Evolutionary conservation across 148 eudicot genomes (phyloP).

Genomic region (Hydrangea macrophylla): DNA sequence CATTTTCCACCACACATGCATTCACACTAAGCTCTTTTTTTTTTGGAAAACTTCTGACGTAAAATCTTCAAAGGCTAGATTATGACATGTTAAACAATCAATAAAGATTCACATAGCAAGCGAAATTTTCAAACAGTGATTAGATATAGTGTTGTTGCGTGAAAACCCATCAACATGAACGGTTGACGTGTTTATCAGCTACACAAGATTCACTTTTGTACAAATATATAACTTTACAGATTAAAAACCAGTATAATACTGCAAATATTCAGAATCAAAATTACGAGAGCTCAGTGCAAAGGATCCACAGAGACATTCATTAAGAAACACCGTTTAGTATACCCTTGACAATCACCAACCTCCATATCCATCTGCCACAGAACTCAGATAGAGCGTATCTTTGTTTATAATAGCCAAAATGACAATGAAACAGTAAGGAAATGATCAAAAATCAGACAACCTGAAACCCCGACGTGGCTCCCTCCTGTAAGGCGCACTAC

Average conservation of each 20-base stretch:
- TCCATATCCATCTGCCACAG: not conserved
- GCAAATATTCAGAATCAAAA: not conserved
- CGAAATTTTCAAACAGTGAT: not conserved
- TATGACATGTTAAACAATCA: too few species aligned
- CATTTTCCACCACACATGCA: not conserved
- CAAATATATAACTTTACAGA: too few species aligned
- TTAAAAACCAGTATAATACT: not conserved
- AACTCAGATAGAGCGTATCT: slow-evolving; percentile 7
- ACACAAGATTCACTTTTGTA: not conserved
- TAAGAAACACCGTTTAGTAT: not conserved
- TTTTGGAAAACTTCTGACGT: not conserved
- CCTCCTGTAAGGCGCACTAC: slow-evolving; percentile 94
- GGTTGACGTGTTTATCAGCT: not conserved
- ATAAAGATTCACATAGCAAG: not conserved
- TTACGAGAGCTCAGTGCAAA: not conserved
- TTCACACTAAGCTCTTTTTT: not conserved
- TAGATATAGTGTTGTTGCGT: too few species aligned
- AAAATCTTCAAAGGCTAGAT: not conserved
- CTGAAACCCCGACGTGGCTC: slow-evolving; percentile 90
- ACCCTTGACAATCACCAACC: not conserved
- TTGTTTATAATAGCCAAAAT: slow-evolving; percentile 11
- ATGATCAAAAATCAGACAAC: slow-evolving; percentile 52
- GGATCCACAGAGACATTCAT: not conserved
- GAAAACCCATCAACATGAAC: not conserved
- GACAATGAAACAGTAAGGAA: slow-evolving; percentile 19